These are phyloP conservation scores for Arthromyces matolae DNA, from an alignment of 768 basidiomycete species.

Conservation along the genomic window DNA sequence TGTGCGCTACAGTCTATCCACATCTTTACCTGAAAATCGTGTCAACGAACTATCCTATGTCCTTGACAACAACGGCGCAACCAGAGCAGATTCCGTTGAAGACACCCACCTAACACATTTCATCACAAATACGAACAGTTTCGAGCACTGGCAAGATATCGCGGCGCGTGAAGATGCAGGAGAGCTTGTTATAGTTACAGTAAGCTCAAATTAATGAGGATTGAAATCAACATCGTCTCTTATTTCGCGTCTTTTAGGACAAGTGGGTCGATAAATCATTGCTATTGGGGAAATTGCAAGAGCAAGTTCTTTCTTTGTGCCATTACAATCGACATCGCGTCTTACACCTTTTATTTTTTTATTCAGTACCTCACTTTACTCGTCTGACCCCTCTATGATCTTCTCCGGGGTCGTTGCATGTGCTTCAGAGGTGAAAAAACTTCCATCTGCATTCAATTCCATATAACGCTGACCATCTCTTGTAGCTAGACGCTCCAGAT, in stretches of 20 bases:
- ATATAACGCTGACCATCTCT: neutral
- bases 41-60: slow-evolving; percentile 41
- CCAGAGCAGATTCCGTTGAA: slow-evolving; percentile 24
- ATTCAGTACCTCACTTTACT: slow-evolving; percentile 57
- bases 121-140: slow-evolving; percentile 52
- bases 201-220: slow-evolving; percentile 15
- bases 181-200: slow-evolving; percentile 34
- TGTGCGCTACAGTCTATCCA: slow-evolving; percentile 46
- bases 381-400: slow-evolving; percentile 70
- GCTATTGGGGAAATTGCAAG: slow-evolving; percentile 53
- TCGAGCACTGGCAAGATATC: slow-evolving; percentile 51
- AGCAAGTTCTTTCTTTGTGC: slow-evolving; percentile 37
- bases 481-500: slow-evolving; percentile 59
- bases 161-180: slow-evolving; percentile 18
- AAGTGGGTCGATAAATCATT: slow-evolving; percentile 71
- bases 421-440: slow-evolving; percentile 53
- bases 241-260: slow-evolving; percentile 32
- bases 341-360: slow-evolving; percentile 4
- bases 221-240: neutral
- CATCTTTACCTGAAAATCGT: slow-evolving; percentile 41
- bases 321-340: neutral
- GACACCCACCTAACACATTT: slow-evolving; percentile 46
- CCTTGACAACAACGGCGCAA: slow-evolving; percentile 53
- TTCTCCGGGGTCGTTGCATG: slow-evolving; percentile 83
- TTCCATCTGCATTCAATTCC: neutral